Evolutionary conservation across 768 basidiomycete genomes (phyloP).

Genomic region (Pholiota microspora): DNA sequence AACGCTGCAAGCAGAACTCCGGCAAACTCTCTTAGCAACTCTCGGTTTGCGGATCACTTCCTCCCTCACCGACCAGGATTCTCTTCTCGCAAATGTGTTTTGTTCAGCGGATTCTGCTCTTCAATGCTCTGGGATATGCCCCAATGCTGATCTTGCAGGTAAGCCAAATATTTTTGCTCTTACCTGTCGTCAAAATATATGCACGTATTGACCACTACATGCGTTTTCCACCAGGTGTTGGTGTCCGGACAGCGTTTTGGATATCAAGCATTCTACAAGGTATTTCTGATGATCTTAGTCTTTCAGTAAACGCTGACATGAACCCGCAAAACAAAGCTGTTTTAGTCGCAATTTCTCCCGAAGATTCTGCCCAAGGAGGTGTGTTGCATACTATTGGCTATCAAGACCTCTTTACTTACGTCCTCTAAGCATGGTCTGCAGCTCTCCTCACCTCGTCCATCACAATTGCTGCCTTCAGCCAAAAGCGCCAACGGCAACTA

Average conservation of each 20-base stretch:
- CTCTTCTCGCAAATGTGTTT: constrained; percentile 8
- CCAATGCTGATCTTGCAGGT: constrained; percentile 19
- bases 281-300: too few species aligned
- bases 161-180: too few species aligned
- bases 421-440: constrained; percentile 13
- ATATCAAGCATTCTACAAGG: constrained; percentile 16
- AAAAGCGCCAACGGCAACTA: constrained; percentile 12
- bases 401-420: background rate
- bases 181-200: too few species aligned
- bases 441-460: constrained; percentile 16
- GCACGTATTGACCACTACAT: too few species aligned
- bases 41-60: constrained; percentile 4
- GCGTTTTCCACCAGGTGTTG: constrained; percentile 8
- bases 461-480: constrained; percentile 15
- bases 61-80: background rate
- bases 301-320: too few species aligned
- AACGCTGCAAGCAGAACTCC: constrained; percentile 6
- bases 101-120: constrained; percentile 14
- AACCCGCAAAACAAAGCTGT: too few species aligned
- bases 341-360: constrained; percentile 12
- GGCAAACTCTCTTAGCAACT: constrained; percentile 6
- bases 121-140: constrained; percentile 15
- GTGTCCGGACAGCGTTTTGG: constrained; percentile 17
- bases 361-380: constrained; percentile 17
- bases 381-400: background rate